Conservation (phyloP, 1,284 basidiomycete species). For the Ganoderma multipileum region DNA sequence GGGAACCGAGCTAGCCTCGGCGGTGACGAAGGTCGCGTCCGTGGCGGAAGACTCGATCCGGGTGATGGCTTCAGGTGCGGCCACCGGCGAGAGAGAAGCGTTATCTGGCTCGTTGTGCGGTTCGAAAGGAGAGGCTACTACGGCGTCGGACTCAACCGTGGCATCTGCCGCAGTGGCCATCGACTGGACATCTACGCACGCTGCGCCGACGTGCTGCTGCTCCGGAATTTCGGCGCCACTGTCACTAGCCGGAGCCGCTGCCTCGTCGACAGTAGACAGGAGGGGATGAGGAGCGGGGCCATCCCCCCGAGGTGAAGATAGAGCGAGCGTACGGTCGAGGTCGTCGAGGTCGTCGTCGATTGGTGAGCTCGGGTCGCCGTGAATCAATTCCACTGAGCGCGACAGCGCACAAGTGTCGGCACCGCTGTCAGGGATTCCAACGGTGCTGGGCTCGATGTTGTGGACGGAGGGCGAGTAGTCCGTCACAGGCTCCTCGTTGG, state of each 20-base stretch:
- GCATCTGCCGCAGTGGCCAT: background rate
- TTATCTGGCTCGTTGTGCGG: background rate
- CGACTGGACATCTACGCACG: background rate
- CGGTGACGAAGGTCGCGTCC: background rate
- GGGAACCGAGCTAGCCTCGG: background rate
- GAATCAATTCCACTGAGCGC: background rate
- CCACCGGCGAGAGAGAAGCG: background rate
- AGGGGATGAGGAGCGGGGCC: background rate
- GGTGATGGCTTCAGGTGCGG: background rate
- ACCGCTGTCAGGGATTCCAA: background rate
- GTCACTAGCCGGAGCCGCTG: background rate
- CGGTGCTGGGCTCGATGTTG: background rate
- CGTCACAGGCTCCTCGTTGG: background rate
- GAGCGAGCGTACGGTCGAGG: background rate
- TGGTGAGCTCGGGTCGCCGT: background rate
- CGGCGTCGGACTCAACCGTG: background rate
- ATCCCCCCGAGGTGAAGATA: background rate
- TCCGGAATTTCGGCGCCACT: background rate
- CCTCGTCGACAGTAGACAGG: background rate
- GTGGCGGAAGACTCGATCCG: background rate
- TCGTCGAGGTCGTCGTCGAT: background rate
- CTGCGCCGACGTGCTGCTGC: background rate
- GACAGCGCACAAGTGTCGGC: background rate
- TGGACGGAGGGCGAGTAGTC: background rate
- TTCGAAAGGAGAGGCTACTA: background rate